Evolutionary conservation across 2,329 filamentous ascomycete genomes (phyloP).

Genomic region (Chaetomium strumarium): DNA sequence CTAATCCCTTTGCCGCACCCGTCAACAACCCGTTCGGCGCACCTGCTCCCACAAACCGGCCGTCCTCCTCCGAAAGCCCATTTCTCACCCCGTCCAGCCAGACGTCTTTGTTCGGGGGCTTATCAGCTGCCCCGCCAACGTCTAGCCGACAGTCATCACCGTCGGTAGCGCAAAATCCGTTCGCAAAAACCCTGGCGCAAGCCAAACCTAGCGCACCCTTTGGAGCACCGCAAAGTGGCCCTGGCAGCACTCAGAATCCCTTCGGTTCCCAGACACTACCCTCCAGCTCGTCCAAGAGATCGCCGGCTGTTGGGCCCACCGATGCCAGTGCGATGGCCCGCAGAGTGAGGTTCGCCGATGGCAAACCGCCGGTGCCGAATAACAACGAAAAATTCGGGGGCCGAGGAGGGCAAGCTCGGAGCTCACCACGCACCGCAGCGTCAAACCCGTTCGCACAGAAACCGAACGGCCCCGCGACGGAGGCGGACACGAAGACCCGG

Average conservation of each 20-base stretch:
- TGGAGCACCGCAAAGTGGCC: not conserved
- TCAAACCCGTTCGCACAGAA: slow-evolving; percentile 3
- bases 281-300: not conserved
- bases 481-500: not conserved
- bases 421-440: not conserved
- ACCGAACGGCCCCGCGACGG: not conserved
- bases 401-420: slow-evolving; percentile 5
- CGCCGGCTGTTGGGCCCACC: not conserved
- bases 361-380: not conserved
- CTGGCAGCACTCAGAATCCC: slow-evolving; percentile 4
- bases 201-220: slow-evolving; percentile 1
- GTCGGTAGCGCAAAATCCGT: slow-evolving; percentile 4
- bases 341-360: slow-evolving; percentile 2
- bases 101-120: slow-evolving; percentile 7
- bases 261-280: slow-evolving; percentile 4
- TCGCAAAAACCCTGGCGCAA: slow-evolving; percentile 4
- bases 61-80: slow-evolving; percentile 1
- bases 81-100: slow-evolving; percentile 5
- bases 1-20: slow-evolving; percentile 1
- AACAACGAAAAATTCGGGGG: slow-evolving; percentile 4
- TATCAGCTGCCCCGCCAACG: slow-evolving; percentile 3
- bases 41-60: slow-evolving; percentile 4
- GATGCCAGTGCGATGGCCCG: slow-evolving; percentile 12
- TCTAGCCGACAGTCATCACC: slow-evolving; percentile 8
- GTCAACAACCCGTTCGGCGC: slow-evolving; percentile 19